phyloP scores from a whole-genome alignment of 768 basidiomycete genomes.

The Daedaleopsis nitida region DNA sequence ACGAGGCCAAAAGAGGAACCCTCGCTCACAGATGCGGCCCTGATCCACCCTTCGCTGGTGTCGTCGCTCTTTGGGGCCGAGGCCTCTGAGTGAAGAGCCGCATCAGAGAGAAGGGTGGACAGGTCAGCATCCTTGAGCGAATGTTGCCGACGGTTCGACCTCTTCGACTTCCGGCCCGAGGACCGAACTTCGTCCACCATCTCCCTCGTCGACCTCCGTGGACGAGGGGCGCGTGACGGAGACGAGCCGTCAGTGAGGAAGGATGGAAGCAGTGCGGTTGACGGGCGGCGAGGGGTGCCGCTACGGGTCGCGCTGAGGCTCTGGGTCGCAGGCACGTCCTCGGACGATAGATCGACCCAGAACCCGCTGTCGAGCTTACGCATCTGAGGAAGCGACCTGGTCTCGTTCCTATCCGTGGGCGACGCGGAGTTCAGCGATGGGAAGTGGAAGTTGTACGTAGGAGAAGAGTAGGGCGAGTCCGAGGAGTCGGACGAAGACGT shows the following conservation, averaged over 20 bases:
- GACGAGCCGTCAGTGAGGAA: constrained; percentile 45
- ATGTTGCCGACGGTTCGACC: constrained; percentile 9
- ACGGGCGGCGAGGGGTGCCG: constrained; percentile 32
- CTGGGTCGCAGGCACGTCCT: constrained; percentile 3
- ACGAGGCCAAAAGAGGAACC: constrained; percentile 1
- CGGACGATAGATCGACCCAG: constrained; percentile 40
- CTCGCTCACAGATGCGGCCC: constrained; percentile 16
- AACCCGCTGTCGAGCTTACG: constrained; percentile 55
- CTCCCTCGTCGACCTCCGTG: constrained; percentile 55
- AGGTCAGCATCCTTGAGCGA: constrained; percentile 9
- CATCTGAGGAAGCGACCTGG: constrained; percentile 38
- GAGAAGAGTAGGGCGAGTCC: constrained; percentile 24
- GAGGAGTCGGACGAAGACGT: constrained; percentile 20
- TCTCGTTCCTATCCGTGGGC: constrained; percentile 27
- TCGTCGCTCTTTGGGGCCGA: not conserved
- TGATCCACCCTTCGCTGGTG: constrained; percentile 27
- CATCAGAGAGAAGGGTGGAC: not conserved
- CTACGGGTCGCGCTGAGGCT: constrained; percentile 33
- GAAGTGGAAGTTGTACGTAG: constrained; percentile 46
- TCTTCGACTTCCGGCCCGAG: constrained; percentile 18
- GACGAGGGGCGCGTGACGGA: constrained; percentile 29
- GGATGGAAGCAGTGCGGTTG: constrained; percentile 46
- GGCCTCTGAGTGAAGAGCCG: too few relatives aligned
- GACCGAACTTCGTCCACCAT: constrained; percentile 59
- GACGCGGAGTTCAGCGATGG: constrained; percentile 44